Evolutionary conservation across 441 rosid genomes (phyloP).

Genomic region (Gossypium trilobum): DNA sequence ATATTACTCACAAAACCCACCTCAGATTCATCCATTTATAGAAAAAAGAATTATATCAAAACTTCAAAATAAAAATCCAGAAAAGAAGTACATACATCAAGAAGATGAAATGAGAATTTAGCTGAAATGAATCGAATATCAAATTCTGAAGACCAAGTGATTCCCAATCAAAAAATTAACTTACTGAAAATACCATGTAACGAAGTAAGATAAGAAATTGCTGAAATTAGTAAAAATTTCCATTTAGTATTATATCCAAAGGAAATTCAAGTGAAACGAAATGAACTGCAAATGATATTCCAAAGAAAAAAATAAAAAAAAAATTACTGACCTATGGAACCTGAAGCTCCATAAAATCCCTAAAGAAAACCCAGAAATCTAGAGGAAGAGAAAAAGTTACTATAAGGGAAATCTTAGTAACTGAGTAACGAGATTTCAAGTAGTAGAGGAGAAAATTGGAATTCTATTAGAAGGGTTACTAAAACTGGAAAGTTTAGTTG

Average conservation of each 20-base stretch:
- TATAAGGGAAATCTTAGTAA: constrained; percentile 4
- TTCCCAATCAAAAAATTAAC: background rate
- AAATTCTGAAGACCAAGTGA: background rate
- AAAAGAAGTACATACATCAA: background rate
- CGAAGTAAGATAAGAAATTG: background rate
- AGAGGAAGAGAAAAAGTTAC: background rate
- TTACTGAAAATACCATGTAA: background rate
- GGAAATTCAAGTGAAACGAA: constrained; percentile 13
- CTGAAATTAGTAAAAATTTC: background rate
- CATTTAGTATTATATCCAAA: background rate
- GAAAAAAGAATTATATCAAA: background rate
- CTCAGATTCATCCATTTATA: constrained; percentile 26
- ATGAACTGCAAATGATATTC: background rate
- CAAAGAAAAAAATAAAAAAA: background rate
- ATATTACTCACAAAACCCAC: constrained; percentile 21
- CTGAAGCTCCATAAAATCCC: background rate
- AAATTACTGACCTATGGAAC: background rate
- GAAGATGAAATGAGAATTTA: constrained; percentile 2
- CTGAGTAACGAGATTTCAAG: background rate
- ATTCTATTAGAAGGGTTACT: background rate
- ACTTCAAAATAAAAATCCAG: background rate
- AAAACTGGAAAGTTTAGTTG: background rate
- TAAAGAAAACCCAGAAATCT: background rate
- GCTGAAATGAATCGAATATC: background rate
- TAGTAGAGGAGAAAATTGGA: background rate